Base-by-base conservation (phyloP, 2,329 filamentous ascomycete species). In the Diatrype stigma region DNA sequence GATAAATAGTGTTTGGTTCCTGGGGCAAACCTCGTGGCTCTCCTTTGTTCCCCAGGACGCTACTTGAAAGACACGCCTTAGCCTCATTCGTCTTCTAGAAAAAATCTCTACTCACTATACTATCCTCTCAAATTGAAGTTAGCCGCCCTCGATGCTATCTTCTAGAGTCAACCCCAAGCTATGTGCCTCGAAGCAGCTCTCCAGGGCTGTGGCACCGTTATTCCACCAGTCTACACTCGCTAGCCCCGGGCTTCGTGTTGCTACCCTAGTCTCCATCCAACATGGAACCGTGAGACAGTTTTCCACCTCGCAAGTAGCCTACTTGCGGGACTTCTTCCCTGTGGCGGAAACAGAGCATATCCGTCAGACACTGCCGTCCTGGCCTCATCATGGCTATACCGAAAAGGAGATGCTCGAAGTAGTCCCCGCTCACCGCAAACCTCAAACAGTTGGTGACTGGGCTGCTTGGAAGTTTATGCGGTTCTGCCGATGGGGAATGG, bases 381-480 rank as follows among this genome's bases (percentile, higher is more conserved):
- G 87, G 86, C 78, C 79, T 30, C 86, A 89, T 63, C 85, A 84
- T 53, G 79, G 85, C 53, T 96, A 89, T 68, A 89, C 87, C 26
- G 79, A 87, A 63, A 78, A 87, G 55, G 86, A 96, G 67, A 94
- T 97, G 87, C 75, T 80, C 22, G 70, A 70, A 19, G 81, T 97
- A 46, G 75, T 77, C 44, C 82, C 93, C 3, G 90, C 86, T 21
- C 93, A 97, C 66, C 86, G 93, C 22, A 69, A 85, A 58, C 83
- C 88, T 2, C 78, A 83, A 62, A 87, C 82, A 12, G 77, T 82
- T 64, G 87, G 90, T 4, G 94, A 99, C 67, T 85, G 82, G 73
- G 71, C 87, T 3, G 94, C 94, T 2, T 85, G 94, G 65, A 79
- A 81, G 52, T 82, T 90, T 56, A 86, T 96, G 46, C 83, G 89